Base-by-base conservation (phyloP, 768 basidiomycete species). In the Suillus plorans region DNA sequence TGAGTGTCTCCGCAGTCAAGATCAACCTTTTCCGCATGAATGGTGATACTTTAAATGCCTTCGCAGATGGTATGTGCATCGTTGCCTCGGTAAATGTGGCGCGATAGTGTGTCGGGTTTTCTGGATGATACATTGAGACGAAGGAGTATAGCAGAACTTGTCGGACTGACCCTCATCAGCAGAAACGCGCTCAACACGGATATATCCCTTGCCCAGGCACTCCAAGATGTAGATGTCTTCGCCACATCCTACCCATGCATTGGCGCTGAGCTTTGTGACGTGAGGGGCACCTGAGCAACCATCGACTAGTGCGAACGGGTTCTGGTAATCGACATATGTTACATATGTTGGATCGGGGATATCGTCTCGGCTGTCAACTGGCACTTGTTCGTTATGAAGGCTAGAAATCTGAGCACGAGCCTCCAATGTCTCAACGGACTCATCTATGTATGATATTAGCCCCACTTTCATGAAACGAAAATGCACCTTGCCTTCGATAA, bases 241-340 rank as follows among this genome's bases (percentile, higher is more conserved):
- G 8, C 94, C 92, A 69, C 91, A 93, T 3, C 86, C 86, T 9
- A 97, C 89, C 95, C 95, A 95, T 6, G 90, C 85, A 68, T 85
- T 81, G 22, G 70, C 76, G 67, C 87, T 94, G 47, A 90, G 64
- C 28, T 73, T 74, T 22, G 76, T 67, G 20, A 91, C 79, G 68
- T 89, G 84, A 14, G 88, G 84, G 34, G 80, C 79, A 14, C 85
- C 86, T 4, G 83, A 84, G 25, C 79, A 80, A 42, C 81, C 69
- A 37, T 81, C 76, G 6, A 84, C 80, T 56, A 91, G 76, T 12
- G 82, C 78, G 65, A 92, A 90, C 0, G 92, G 90, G 69, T 94
- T 80, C 5, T 91, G 88, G 67, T 92, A 84, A 69, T 95, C 94
- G 36, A 81, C 79, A 70, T 92, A 96, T 14, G 86, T 89, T 25